Conservation (phyloP, 1,284 basidiomycete genomes). For the Cryptococcus neoformans region DNA sequence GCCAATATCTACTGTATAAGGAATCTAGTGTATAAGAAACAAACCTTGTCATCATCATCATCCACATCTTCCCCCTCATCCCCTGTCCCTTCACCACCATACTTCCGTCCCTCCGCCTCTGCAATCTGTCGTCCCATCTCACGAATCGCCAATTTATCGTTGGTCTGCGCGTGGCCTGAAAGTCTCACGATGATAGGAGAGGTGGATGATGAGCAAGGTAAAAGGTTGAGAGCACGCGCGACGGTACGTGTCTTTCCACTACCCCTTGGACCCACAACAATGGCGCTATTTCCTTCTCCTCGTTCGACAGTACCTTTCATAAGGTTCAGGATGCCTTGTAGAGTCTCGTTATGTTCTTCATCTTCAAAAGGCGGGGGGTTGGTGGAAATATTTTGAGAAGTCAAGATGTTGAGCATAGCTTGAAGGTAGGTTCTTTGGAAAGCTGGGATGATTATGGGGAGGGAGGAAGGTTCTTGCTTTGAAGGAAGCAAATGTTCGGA, state of each 20-base stretch:
- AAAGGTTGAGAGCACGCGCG: slow-evolving; percentile 32
- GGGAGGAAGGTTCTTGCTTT: background rate
- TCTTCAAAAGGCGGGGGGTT: slow-evolving; percentile 28
- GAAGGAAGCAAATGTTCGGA: background rate
- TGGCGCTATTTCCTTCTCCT: slow-evolving; percentile 85
- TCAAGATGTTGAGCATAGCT: slow-evolving; percentile 31
- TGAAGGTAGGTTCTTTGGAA: slow-evolving; percentile 19
- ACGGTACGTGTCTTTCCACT: slow-evolving; percentile 69
- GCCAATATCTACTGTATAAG: background rate
- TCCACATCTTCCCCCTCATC: slow-evolving; percentile 49
- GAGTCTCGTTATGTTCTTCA: slow-evolving; percentile 42
- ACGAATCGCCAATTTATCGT: slow-evolving; percentile 84
- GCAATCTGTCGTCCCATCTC: slow-evolving; percentile 77
- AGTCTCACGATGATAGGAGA: slow-evolving; percentile 65
- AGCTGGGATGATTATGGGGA: slow-evolving; percentile 6
- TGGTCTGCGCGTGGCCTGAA: slow-evolving; percentile 78
- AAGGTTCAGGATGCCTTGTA: slow-evolving; percentile 56
- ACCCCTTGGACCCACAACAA: slow-evolving; percentile 75
- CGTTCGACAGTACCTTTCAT: slow-evolving; percentile 68
- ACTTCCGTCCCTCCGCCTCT: slow-evolving; percentile 47
- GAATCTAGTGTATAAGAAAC: background rate
- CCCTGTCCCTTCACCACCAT: slow-evolving; percentile 38
- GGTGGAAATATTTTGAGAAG: slow-evolving; percentile 11
- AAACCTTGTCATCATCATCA: slow-evolving; percentile 22
- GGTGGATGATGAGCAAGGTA: slow-evolving; percentile 34